Evolutionary conservation across 495 filamentous ascomycete genomes (phyloP).

Genomic region (Podospora bellae-mahoneyi): DNA sequence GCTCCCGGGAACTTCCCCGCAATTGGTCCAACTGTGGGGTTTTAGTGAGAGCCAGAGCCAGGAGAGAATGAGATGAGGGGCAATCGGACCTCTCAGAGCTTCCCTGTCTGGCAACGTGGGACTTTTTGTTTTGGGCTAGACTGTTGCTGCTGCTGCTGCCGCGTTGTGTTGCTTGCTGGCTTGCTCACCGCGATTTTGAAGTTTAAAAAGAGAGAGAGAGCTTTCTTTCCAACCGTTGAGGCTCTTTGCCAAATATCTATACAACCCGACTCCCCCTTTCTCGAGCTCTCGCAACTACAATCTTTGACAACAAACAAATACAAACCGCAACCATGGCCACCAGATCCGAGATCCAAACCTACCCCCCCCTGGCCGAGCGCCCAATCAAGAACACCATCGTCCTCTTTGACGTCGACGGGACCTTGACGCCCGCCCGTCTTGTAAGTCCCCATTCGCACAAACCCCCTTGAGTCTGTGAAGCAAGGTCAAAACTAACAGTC

Average conservation of each 20-base stretch:
- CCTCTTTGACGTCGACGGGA: constrained; percentile 92
- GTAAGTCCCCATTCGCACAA: constrained; percentile 42
- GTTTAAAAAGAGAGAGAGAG: neutral
- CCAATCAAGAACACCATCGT: constrained; percentile 84
- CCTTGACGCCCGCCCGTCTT: constrained; percentile 72
- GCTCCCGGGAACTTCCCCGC: neutral
- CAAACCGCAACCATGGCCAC: constrained; percentile 33
- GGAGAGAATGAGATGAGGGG: constrained; percentile 8
- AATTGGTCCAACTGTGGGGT: neutral
- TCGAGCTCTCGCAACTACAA: neutral
- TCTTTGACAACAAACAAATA: neutral
- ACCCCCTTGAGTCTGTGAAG: no score
- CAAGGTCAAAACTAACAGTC: no score
- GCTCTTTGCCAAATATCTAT: neutral
- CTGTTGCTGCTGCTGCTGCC: neutral
- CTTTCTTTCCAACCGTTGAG: neutral
- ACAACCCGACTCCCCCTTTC: neutral
- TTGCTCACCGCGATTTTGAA: constrained; percentile 20
- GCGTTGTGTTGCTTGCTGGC: neutral
- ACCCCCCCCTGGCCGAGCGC: constrained; percentile 74
- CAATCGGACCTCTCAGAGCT: constrained; percentile 16
- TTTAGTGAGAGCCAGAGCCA: neutral
- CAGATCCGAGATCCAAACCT: constrained; percentile 26
- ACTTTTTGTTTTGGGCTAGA: neutral
- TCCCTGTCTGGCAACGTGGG: constrained; percentile 21